Evolutionary conservation across 2,329 filamentous ascomycete species (phyloP), one percentile per base, ranked within the genome.

Genomic region (Nannizziopsis barbatae): DNA sequence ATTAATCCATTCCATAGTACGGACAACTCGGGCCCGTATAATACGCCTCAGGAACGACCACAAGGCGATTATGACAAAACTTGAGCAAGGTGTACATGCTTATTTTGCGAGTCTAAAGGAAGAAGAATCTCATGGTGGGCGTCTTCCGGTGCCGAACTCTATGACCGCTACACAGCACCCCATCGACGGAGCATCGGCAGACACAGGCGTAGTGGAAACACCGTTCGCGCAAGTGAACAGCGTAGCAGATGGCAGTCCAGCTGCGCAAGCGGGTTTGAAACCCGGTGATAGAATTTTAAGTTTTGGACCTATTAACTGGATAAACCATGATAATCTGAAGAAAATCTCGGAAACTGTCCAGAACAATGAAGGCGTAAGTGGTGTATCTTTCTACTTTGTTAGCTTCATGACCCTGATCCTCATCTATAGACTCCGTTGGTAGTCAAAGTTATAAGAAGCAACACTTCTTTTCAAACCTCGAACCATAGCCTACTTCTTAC

Each of bases 21-120:
- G 92, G 53, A 95, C 87, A n/a, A 95, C 89, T 33, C 77, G 92
- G 65, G 79, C 89, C 22, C 81, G 86, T 52, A 95, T 98, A 57
- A 92, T 96, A 56, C 75, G 82, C 56, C 75, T 96, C 35, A 82
- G 85, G 55, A 96, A 95, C 62, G 92, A 98, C 66, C 90, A 95
- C 71, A 95, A 93, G 63, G 80, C 81, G 35, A 70, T 95, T 38
- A 95, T 96, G 88, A 69, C 70, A 50, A 73, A 76, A 50, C 83
- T 96, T 57, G 92, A 96, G 65, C 82, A 82, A 60, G 81, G 81
- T 41, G 75, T 98, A n/a, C 87, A 96, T 62, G 81, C 84, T 56
- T 84, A 92, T 62, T 95, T 96, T 64, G 88, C 87, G n/a, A 79
- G 70, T 52, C 64, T 85, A 38, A 74, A 76, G 53, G 73, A 79